Evolutionary conservation across 2,329 filamentous ascomycete genomes (phyloP), one percentile per base, ranked within the genome.

Genomic region (Fusarium phyllophilum): DNA sequence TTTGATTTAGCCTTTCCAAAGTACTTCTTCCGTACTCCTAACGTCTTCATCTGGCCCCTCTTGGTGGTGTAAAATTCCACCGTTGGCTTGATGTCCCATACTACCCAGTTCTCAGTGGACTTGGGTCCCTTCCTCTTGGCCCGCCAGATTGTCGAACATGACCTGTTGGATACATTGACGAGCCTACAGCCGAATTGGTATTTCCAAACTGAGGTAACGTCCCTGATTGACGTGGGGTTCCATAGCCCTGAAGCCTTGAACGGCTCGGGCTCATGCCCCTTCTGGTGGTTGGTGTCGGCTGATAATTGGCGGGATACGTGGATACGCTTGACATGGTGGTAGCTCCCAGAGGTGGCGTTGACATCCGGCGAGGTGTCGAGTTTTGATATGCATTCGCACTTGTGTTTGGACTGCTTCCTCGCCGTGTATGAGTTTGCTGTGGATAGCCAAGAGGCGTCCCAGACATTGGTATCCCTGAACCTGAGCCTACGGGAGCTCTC

Each of bases 401-500:
- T 22, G 15, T 33, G 15, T 24, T 36, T 20, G n/a, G 17, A n/a
- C n/a, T 36, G 2, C 48, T 52, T 52, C 6, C n/a, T 52, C 31
- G n/a, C 8, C 18, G 12, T 4, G 11, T 3, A 8, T 34, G 8
- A 24, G 12, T 10, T 11, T 52, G 48, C 7, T 36, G 48, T 4
- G 13, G 4, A 11, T 24, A 24, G 11, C 48, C 12, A 8, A 20
- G 3, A 52, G 33, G 14, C 13, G 5, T 20, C 22, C 12, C n/a
- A 20, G 22, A 26, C n/a, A 34, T 13, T 3, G 4, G 17, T 36
- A 34, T 2, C 3, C 11, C 17, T 13, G 48, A 34, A 6, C 12
- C 18, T 0, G 33, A 34, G 13, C 12, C 12, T 11, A 24, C 6
- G 1, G n/a, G 31, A 15, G 17, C 6, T 36, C 31, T 26, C 4